These are phyloP conservation scores for Phialemonium atrogriseum DNA, from an alignment of 2,329 filamentous ascomycete genomes.

Conservation along the genomic window DNA sequence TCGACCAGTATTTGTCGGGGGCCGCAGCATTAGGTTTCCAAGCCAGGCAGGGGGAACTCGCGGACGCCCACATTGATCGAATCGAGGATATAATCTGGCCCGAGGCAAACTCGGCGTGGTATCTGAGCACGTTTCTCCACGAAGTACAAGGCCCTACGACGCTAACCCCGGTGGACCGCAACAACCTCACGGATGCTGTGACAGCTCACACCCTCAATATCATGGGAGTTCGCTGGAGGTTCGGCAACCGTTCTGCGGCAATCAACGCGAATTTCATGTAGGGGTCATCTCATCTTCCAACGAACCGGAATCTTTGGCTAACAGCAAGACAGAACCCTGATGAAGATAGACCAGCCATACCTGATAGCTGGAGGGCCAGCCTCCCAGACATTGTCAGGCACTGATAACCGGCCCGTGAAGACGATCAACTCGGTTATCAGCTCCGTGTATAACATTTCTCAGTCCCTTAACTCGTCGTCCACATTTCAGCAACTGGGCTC, in stretches of 20 bases:
- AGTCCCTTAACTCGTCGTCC: constrained; percentile 9
- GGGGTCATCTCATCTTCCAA: constrained; percentile 5
- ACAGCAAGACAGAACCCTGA: constrained; percentile 15
- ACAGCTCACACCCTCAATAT: constrained; percentile 12
- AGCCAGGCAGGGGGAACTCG: constrained; percentile 3
- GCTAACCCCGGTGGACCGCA: constrained; percentile 5
- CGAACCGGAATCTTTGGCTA: constrained; percentile 9
- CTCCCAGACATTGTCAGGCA: constrained; percentile 6
- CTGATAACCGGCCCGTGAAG: constrained; percentile 9
- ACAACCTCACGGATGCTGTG: constrained; percentile 13
- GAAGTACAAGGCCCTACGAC: constrained; percentile 10
- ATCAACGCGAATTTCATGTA: constrained; percentile 20
- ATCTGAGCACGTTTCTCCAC: constrained; percentile 15
- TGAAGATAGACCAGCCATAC: constrained; percentile 19
- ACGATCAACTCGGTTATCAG: constrained; percentile 14
- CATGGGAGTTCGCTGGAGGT: constrained; percentile 13
- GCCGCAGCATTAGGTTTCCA: constrained; percentile 10
- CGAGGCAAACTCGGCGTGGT: constrained; percentile 18
- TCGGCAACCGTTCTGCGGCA: constrained; percentile 15
- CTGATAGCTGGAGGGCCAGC: no score
- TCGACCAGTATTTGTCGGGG: constrained; percentile 13
- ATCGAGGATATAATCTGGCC: constrained; percentile 18
- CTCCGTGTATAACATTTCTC: constrained; percentile 13
- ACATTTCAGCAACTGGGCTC: constrained; percentile 8
- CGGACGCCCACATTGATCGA: constrained; percentile 13